phyloP scores from a whole-genome alignment of 164 flowering plant genomes.

The Vitis cinerea region DNA sequence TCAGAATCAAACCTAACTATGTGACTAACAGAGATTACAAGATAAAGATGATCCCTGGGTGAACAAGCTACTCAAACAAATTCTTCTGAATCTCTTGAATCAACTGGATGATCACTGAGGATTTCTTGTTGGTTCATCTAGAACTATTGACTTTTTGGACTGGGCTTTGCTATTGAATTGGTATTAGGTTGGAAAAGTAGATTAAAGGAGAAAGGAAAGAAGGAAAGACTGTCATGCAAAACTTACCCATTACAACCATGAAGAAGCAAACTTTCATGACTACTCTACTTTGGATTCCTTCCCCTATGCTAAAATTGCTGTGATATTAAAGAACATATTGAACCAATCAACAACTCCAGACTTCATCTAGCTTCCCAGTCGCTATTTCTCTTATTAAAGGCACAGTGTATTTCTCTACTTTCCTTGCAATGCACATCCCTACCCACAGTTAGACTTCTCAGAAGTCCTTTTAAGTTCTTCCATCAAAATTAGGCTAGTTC shows the following conservation, averaged over 20 bases:
- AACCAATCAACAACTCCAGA: conserved; percentile 1
- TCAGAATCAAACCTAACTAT: no score
- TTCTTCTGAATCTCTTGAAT: no score
- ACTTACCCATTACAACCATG: not conserved
- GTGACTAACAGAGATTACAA: no score
- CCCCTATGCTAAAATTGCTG: not conserved
- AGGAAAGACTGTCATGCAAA: conserved; percentile 1
- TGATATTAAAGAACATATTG: not conserved
- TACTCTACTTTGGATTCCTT: not conserved
- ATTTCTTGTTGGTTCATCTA: not conserved
- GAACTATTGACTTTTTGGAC: not conserved
- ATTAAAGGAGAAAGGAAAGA: not conserved
- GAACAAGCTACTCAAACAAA: no score
- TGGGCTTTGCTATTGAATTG: not conserved
- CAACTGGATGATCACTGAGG: no score
- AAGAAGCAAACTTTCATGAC: conserved; percentile 5
- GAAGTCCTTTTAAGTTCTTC: no score
- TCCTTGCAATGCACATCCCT: not conserved
- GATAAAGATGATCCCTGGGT: no score
- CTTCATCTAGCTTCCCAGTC: not conserved
- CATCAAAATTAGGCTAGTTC: no score
- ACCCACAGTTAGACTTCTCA: no score
- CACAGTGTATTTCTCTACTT: not conserved
- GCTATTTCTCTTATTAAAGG: not conserved
- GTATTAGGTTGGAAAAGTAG: not conserved